A percentile compares a stretch with the other conserved stretches of the same genome.
Evolutionary conservation across 2,329 filamentous ascomycete species (phyloP).

Genomic region (Penicillium sp.): DNA sequence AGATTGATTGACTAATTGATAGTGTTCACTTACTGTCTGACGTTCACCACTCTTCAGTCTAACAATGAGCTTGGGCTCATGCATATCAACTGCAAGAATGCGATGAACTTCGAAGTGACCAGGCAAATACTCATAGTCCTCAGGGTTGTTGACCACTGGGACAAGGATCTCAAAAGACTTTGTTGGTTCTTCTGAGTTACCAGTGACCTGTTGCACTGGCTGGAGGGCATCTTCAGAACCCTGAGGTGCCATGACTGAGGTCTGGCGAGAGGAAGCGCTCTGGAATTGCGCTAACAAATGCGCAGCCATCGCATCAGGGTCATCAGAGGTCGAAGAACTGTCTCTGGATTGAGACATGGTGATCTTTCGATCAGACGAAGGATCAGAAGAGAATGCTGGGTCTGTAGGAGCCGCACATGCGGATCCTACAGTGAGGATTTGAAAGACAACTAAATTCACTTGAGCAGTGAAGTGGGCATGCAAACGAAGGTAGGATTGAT

Average conservation of each 20-base stretch:
- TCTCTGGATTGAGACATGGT: slow-evolving; percentile 1
- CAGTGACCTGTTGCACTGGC: background rate
- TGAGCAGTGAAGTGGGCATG: background rate
- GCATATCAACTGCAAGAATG: slow-evolving; percentile 25
- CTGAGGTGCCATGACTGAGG: background rate
- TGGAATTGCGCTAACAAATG: slow-evolving; percentile 8
- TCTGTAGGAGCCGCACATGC: background rate
- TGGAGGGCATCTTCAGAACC: background rate
- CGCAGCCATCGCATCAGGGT: slow-evolving; percentile 5
- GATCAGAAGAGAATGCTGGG: background rate
- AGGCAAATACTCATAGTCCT: slow-evolving; percentile 34
- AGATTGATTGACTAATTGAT: background rate
- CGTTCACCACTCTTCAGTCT: slow-evolving; percentile 31
- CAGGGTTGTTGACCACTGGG: slow-evolving; percentile 24
- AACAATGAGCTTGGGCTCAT: slow-evolving; percentile 25
- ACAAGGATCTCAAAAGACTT: slow-evolving; percentile 23
- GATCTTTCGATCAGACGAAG: background rate
- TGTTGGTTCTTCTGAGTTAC: background rate
- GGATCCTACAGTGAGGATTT: background rate
- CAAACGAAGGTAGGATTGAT: background rate
- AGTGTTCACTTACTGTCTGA: slow-evolving; percentile 25
- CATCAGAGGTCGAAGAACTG: background rate
- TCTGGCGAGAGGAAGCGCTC: background rate
- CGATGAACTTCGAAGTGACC: slow-evolving; percentile 31
- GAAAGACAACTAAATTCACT: background rate